A percentile compares a stretch with the other conserved stretches of the same genome.
Conservation (phyloP, 2,329 filamentous ascomycete genomes). For the Penicillium sp. region DNA sequence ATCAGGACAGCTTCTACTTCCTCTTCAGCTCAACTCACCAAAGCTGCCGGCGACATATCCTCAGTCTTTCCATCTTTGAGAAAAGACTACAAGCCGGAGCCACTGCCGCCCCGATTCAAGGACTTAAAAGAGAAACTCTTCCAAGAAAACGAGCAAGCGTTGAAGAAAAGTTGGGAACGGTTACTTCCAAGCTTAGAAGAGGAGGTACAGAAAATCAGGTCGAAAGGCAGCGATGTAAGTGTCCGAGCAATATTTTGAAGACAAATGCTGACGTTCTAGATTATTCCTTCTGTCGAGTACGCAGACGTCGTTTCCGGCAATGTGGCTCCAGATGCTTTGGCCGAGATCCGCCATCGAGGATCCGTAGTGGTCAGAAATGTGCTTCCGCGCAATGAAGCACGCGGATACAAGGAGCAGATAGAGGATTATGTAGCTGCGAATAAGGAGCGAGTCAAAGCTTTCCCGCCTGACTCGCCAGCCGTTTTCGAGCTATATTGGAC, state of each 20-base stretch:
- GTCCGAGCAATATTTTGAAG: neutral
- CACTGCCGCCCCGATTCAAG: constrained; percentile 48
- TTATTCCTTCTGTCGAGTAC: constrained; percentile 51
- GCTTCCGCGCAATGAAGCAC: constrained; percentile 65
- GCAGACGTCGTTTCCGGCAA: constrained; percentile 44
- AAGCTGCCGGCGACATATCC: constrained; percentile 53
- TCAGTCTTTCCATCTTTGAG: constrained; percentile 54
- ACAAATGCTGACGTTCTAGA: constrained; percentile 29
- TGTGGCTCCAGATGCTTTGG: constrained; percentile 40
- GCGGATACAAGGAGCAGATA: constrained; percentile 67
- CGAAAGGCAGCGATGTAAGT: constrained; percentile 47
- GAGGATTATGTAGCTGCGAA: constrained; percentile 70
- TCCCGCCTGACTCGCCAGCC: constrained; percentile 68
- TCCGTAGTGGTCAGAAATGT: constrained; percentile 69
- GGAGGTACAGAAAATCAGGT: constrained; percentile 48
- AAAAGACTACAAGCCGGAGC: constrained; percentile 48
- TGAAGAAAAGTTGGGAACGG: constrained; percentile 49
- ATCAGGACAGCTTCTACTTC: constrained; percentile 38
- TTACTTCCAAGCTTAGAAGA: constrained; percentile 45
- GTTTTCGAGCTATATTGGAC: constrained; percentile 82
- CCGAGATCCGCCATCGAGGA: constrained; percentile 64
- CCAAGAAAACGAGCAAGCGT: constrained; percentile 43
- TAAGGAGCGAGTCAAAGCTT: constrained; percentile 58
- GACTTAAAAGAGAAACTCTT: constrained; percentile 47
- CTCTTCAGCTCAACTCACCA: constrained; percentile 41